Evolutionary conservation across 129 eudicot genomes (phyloP), one percentile per base, ranked within the genome.

Genomic region (Erigeron canadensis): DNA sequence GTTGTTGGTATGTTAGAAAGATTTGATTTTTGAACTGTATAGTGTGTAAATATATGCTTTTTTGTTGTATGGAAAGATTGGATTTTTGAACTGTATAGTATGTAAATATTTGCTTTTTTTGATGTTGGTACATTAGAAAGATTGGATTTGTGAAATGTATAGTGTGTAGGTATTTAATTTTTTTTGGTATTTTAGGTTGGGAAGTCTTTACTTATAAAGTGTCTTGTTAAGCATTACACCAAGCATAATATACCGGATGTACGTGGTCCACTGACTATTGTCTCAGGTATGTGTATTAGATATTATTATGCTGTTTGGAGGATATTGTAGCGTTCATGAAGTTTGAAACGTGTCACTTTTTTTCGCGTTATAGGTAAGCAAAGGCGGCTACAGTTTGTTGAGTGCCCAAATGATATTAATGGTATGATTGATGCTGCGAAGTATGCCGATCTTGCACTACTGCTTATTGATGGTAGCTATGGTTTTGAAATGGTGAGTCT

Each of bases 371-470:
- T n/a, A 93, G 96, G 98, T 48, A 93, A 89, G 81, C 85, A 87
- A 79, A 87, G 98, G 77, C 80, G 98, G 40, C 83, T 93, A 42
- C 95, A 87, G 44, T 89, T 93, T 84, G 88, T 93, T 43, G 98
- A 93, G 84, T 93, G 98, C 72, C 98, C 98, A 65, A 93, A 89
- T 85, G 95, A 93, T 62, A 89, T 93, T 48, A 93, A 89, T 78
- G 98, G 95, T 37, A 93, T 93, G 98, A 87, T 93, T 73, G 98
- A 89, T 85, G 89, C 89, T 65, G 95, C 98, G 6, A 93, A 93
- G 72, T 83, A 72, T 69, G 96, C 98, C 65, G 98, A 93, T 84
- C 76, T 89, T 40, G 98, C 96, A 6, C 65, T 93, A 77, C 86
- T 93, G 64, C 95, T 93, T 28, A 81, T 89, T 68, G 98, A 93